Evolutionary conservation across 345 rosid species (phyloP), one percentile per base, ranked within the genome.

Genomic region (Brassica juncea): DNA sequence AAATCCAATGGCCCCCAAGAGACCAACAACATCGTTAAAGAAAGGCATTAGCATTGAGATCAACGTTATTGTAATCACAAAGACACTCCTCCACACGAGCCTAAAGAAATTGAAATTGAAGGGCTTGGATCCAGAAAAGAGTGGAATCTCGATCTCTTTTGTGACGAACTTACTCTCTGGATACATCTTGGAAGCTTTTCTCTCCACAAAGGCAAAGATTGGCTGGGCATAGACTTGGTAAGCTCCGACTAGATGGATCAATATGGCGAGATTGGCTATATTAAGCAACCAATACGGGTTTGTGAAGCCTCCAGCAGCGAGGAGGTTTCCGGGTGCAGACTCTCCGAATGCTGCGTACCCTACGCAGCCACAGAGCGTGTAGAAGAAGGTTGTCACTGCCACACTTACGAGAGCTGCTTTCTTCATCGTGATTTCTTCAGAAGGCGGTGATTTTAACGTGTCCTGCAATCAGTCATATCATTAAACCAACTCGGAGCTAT

Each of bases 171-270:
- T 71, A 58, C 90, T 87, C 19, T 90, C 93, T 0, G 92, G 93
- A 77, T 30, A 93, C 68, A 78, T 81, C 16, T 66, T 70, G 1
- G 75, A 35, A 0, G 93, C 91, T 62, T 66, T 6, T 75, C 86
- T 91, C 80, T 94, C 99, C 0, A 94, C 15, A 86, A 94, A 94
- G 21, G 94, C 87, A 11, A 88, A 94, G 9, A 92, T 83, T 31
- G 97, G 97, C 77, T 94, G 99, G 84, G 97, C 91, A 81, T 19
- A 92, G 73, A 94, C 98, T 83, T 94, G 99, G 88, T 94, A 94
- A 9, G 97, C 97, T 4, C 95, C 97, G 2, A 92, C 82, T 14
- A 92, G 89, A 87, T 94, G 99, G 69, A 94, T 72, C 0, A 91
- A 89, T 35, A 94, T 88, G 44, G 99, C 97, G 0, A 85, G 81